Evolutionary conservation across 1,284 basidiomycete species (phyloP), one percentile per base, ranked within the genome.

Genomic region (Puccinia polysora): DNA sequence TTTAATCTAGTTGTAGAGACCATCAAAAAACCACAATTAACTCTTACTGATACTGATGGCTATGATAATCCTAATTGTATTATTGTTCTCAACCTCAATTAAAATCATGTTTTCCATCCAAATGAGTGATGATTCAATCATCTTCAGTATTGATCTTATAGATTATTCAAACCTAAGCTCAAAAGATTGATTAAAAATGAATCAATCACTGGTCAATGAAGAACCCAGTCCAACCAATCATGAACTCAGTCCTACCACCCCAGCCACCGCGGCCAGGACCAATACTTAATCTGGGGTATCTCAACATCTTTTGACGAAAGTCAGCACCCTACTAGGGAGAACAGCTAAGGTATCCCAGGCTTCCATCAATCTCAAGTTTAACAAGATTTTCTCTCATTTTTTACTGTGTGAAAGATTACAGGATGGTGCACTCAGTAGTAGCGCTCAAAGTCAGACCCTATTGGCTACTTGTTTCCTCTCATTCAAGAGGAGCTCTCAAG

Each of bases 301-400:
- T 43, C 69, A 71, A 43, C n/a, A 59, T 43, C 59, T 71, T 12
- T 71, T 59, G 3, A 60, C 38, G 7, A 71, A 71, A 38, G 69
- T 71, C 7, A 71, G 64, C 18, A 71, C 69, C 8, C 36, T 71
- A 34, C 28, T 71, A 18, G 69, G 69, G 15, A 32, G 69, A 38
- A 71, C 69, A 1, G 56, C 69, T n/a, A 59, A 71, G 40, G 69
- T 71, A 2, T 30, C 59, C 23, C 69, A 71, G 59, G 69, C 69
- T 32, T 49, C 69, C 2, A 71, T 71, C 28, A 59, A 71, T 43
- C 59, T 71, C 23, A 71, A 71, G n/a, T 36, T 71, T 10, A 71
- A 58, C 1, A 59, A 71, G 23, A 53, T 71, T 36, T 71, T 71
- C 34, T 71, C 69, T n/a, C 59, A 71, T 8, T 47, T 64, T 5